Evolutionary conservation across 2,329 filamentous ascomycete species (phyloP), one percentile per base, ranked within the genome.

Genomic region (Passalora sequoiae): DNA sequence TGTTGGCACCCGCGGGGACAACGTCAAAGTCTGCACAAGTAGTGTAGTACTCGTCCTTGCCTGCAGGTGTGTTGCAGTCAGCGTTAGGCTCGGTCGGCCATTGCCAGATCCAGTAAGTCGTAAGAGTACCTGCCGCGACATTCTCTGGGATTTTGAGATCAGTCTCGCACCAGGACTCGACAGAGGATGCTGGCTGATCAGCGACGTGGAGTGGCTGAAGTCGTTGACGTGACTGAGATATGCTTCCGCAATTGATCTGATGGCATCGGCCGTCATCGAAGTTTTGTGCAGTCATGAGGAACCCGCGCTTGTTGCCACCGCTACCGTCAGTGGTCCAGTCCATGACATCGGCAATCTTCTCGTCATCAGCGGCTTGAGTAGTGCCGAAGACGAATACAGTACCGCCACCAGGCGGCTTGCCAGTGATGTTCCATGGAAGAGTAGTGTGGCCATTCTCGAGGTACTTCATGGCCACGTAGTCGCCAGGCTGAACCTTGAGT

Each of bases 31-130:
- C 74, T 49, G 71, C 74, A 53, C 78, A 81, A 15, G 73, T 73
- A 4, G 74, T 79, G 61, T 81, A 81, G 55, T 72, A 77, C 60
- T 81, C 74, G 50, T 74, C 70, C 50, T 74, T 74, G 50, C 67
- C 67, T 7, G 75, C 54, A 1, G 65, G 65, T 16, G 65, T 58
- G 13, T 66, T 74, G 51, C 66, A 68, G 19, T 76, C 55, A 62
- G 65, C 28, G 59, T 62, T 59, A 6, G 62, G 46, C 5, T 51
- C 55, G 10, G 78, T 82, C 2, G 84, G 83, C 87, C 89, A 98
- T 65, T 94, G 84, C 92, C 92, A 97, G 33, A 96, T 83, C 91
- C 91, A 97, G 72, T 95, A 94, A 39, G 95, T 68, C 3, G 88
- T 91, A 63, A 89, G 86, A 20, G 75, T 74, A 32, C 80, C 80